Conservation (phyloP, 2,329 filamentous ascomycete genomes). For the Colletotrichum filicis region DNA sequence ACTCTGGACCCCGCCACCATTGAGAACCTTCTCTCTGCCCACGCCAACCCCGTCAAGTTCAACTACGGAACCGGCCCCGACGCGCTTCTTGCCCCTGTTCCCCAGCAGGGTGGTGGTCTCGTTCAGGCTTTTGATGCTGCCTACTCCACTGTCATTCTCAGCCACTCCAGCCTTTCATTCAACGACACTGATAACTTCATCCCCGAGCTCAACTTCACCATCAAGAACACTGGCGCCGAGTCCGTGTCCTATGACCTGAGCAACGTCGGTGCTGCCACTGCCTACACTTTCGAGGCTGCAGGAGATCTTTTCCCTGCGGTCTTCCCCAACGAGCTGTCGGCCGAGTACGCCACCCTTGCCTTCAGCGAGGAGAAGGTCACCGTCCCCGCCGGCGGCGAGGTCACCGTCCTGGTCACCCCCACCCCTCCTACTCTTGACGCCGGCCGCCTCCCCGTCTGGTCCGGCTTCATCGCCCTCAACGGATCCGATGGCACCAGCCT, state of each 20-base stretch:
- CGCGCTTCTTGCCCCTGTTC: slow-evolving; percentile 61
- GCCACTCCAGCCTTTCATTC: slow-evolving; percentile 68
- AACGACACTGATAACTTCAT: slow-evolving; percentile 71
- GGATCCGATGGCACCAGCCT: slow-evolving; percentile 50
- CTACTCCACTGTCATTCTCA: slow-evolving; percentile 62
- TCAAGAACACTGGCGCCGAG: slow-evolving; percentile 63
- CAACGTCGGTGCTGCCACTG: slow-evolving; percentile 61
- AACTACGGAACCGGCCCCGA: slow-evolving; percentile 53
- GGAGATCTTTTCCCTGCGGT: slow-evolving; percentile 47
- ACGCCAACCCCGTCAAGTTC: slow-evolving; percentile 60
- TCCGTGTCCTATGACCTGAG: slow-evolving; percentile 63
- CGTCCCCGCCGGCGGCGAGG: slow-evolving; percentile 53
- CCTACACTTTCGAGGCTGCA: slow-evolving; percentile 59
- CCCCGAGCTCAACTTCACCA: slow-evolving; percentile 60
- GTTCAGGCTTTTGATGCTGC: slow-evolving; percentile 70
- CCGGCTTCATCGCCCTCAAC: slow-evolving; percentile 54
- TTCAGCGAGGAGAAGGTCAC: slow-evolving; percentile 57
- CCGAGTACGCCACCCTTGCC: slow-evolving; percentile 53
- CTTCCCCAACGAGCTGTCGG: slow-evolving; percentile 58
- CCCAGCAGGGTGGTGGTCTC: slow-evolving; percentile 70
- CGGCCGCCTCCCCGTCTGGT: slow-evolving; percentile 53
- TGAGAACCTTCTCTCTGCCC: slow-evolving; percentile 61
- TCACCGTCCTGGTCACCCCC: slow-evolving; percentile 57
- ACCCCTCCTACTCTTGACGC: slow-evolving; percentile 51
- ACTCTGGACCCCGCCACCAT: slow-evolving; percentile 61